Base-by-base conservation (phyloP, 306 rosid genomes). In the Urtica urens region DNA sequence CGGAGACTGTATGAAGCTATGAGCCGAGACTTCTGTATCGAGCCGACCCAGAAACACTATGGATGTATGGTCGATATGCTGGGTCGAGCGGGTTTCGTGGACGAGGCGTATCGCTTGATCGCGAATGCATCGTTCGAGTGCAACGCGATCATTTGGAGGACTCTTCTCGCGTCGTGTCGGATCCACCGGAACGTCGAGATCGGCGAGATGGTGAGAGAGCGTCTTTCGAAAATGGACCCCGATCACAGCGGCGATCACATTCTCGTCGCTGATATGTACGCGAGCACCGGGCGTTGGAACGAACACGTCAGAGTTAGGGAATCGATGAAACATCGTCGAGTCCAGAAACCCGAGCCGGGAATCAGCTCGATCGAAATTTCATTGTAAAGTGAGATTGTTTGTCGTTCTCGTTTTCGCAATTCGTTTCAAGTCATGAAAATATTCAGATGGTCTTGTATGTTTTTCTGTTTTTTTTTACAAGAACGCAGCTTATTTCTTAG, bases 1-100 rank as follows among this genome's bases (percentile, higher is more conserved):
- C 76, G 74, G 47, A 43, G 26, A 29, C 71, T 51, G 57, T 71
- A 80, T 41, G 60, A 76, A 53, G 42, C 62, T 1, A 78, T 83
- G 94, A 59, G 14, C 33, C 49, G 51, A 67, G 65, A 64, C 8
- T 80, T 66, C 45, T 28, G 46, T 39, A 71, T 80, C 26, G 55
- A 73, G 65, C 94, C 94, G 13, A 68, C 80, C 2, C 50, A 71
- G 46, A 87, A 83, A 68, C 94, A 82, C 70, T 83, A 87, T 12
- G 93, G 94, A 23, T 87, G 94, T 58, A 57, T 73, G 79, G 94
- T 78, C 49, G 96, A 80, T 63, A 72, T 80, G 37, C 58, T 80
- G 63, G 96, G 87, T 20, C 76, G 94, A 33, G 87, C 86, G 15
- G 93, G 93, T 41, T 66, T 62, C 11, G 63, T 80, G 28, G 72